These are phyloP conservation scores for Chenopodium album DNA, from an alignment of 148 eudicot species.

Conservation along the genomic window DNA sequence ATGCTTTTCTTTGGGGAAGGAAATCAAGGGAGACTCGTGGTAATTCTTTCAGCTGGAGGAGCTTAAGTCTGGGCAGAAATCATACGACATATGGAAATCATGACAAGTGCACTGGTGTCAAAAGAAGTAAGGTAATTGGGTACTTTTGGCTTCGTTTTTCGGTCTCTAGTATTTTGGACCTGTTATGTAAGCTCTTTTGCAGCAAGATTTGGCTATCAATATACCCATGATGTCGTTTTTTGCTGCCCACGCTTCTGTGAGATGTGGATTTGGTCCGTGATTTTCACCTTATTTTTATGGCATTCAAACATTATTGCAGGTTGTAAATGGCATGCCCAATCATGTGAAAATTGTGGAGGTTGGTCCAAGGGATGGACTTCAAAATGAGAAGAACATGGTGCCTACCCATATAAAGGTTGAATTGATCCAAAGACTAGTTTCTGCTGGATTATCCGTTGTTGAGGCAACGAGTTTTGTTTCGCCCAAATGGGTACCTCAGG, in stretches of 20 bases:
- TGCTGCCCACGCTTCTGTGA: background rate
- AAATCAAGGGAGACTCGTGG: conserved; percentile 38
- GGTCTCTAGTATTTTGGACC: background rate
- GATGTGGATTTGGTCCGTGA: background rate
- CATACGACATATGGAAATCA: conserved; percentile 41
- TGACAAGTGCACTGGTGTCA: conserved; percentile 36
- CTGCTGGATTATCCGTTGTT: conserved; percentile 86
- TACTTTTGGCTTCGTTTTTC: background rate
- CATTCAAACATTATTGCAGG: conserved; percentile 37
- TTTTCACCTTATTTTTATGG: background rate
- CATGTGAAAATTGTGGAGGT: conserved; percentile 95
- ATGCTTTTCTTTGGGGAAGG: conserved; percentile 47
- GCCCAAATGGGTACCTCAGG: conserved; percentile 99
- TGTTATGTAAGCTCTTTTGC: background rate
- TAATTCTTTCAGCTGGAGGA: conserved; percentile 41
- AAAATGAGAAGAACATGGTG: conserved; percentile 83
- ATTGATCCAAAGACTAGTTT: conserved; percentile 72
- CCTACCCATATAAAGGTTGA: conserved; percentile 79
- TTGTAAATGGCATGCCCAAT: conserved; percentile 51
- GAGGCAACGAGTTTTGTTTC: conserved; percentile 99
- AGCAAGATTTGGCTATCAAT: background rate
- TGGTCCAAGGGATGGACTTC: conserved; percentile 97
- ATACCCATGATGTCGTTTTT: background rate
- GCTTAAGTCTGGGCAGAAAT: conserved; percentile 52
- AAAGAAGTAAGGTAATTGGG: conserved; percentile 51